Percentiles rank a stretch among this genome's conserved stretches.
These are phyloP conservation scores for Periglandula ipomoeae DNA, from an alignment of 2,329 filamentous ascomycete genomes.

Conservation along the genomic window DNA sequence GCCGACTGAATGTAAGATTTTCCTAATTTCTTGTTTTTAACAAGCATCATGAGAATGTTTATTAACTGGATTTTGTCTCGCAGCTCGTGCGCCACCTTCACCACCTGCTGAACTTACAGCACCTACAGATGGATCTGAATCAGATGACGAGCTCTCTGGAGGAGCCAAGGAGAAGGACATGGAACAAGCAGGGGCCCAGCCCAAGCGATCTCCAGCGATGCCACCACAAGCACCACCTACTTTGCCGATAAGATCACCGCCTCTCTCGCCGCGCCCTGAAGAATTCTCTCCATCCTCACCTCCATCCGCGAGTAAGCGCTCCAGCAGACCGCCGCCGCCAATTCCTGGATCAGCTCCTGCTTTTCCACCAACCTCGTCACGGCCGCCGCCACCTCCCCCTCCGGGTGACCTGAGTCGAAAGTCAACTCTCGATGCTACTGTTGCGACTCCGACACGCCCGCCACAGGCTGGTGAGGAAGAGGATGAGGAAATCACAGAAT, in stretches of 20 bases:
- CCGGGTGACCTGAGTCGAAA: slow-evolving; percentile 41
- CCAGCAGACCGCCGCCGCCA: slow-evolving; percentile 49
- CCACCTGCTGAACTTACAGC: slow-evolving; percentile 48
- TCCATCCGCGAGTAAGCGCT: slow-evolving; percentile 36
- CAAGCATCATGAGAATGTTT: too few relatives aligned
- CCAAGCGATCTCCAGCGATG: slow-evolving; percentile 30
- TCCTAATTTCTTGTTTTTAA: too few relatives aligned
- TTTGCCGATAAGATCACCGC: slow-evolving; percentile 24
- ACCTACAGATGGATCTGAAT: slow-evolving; percentile 71
- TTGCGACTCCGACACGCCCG: slow-evolving; percentile 32
- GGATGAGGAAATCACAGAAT: slow-evolving; percentile 78
- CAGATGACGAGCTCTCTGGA: slow-evolving; percentile 75
- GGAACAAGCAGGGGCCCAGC: slow-evolving; percentile 25
- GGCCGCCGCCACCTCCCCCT: slow-evolving; percentile 54
- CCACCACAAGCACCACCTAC: slow-evolving; percentile 25
- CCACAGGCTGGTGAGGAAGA: slow-evolving; percentile 49
- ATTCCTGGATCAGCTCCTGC: slow-evolving; percentile 47
- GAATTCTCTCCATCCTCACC: slow-evolving; percentile 37
- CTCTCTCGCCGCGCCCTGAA: slow-evolving; percentile 26
- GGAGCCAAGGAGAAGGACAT: slow-evolving; percentile 32
- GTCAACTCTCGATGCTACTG: slow-evolving; percentile 47
- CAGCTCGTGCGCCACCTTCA: slow-evolving; percentile 53
- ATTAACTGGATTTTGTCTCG: too few relatives aligned
- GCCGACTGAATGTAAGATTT: slow-evolving; percentile 49
- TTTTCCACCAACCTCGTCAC: slow-evolving; percentile 39